Conservation (phyloP, 2,329 filamentous ascomycete genomes). For the Botrytis deweyae region DNA sequence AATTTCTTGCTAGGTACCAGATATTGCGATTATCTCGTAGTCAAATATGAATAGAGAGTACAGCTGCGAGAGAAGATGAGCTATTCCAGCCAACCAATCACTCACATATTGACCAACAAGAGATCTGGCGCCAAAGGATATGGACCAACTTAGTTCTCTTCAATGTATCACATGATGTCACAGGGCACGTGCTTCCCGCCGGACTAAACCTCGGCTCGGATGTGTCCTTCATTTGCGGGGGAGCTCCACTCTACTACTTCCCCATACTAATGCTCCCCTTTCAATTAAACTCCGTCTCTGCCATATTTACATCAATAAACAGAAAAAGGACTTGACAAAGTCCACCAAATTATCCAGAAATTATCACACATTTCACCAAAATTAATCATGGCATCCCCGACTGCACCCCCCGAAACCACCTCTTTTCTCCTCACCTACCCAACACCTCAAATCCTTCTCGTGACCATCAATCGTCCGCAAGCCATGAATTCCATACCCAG, state of each 20-base stretch:
- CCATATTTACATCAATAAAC: slow-evolving; percentile 37
- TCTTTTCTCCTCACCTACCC: slow-evolving; percentile 46
- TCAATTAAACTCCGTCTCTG: neutral
- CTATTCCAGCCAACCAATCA: neutral
- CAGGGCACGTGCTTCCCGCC: neutral
- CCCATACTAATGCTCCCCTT: slow-evolving; percentile 23
- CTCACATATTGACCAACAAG: neutral
- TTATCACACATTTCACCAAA: slow-evolving; percentile 37
- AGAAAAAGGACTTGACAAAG: slow-evolving; percentile 40
- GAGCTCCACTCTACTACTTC: neutral
- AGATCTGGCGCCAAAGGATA: neutral
- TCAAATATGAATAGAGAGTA: neutral
- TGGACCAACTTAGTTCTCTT: neutral
- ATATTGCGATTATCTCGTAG: neutral
- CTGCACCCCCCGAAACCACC: slow-evolving; percentile 33
- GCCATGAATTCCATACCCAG: slow-evolving; percentile 49
- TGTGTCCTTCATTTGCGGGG: slow-evolving; percentile 2
- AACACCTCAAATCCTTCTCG: slow-evolving; percentile 53
- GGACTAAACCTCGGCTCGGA: slow-evolving; percentile 5
- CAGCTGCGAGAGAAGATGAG: neutral
- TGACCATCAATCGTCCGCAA: slow-evolving; percentile 56
- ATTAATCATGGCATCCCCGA: slow-evolving; percentile 41
- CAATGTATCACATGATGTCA: neutral
- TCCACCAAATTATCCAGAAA: slow-evolving; percentile 42
- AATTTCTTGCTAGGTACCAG: neutral